Evolutionary conservation across 306 rosid species (phyloP).

Genomic region (Begonia masoniana): DNA sequence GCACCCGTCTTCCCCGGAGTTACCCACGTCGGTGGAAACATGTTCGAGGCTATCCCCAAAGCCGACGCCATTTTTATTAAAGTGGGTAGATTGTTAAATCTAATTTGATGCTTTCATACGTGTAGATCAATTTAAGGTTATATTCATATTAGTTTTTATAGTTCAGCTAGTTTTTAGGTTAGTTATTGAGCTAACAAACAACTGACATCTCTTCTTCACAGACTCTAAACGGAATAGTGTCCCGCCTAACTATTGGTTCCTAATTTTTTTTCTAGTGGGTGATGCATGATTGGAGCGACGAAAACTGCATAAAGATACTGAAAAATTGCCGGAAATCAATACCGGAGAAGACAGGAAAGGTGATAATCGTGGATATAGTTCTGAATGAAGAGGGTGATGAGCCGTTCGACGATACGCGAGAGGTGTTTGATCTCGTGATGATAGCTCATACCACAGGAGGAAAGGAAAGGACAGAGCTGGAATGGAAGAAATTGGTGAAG

Average conservation of each 20-base stretch:
- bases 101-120: background rate
- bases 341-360: constrained; percentile 11
- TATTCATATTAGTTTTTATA: no score
- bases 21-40: constrained; percentile 27
- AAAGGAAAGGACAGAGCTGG: constrained; percentile 17
- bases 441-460: constrained; percentile 12
- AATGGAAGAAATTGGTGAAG: constrained; percentile 16
- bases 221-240: no score
- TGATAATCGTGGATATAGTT: constrained; percentile 15
- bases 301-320: constrained; percentile 15
- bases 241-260: no score
- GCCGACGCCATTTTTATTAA: constrained; percentile 31
- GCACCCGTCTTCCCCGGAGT: constrained; percentile 19
- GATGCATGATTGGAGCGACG: constrained; percentile 61
- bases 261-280: constrained; percentile 29
- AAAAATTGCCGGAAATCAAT: constrained; percentile 17
- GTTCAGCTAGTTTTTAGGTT: no score
- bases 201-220: no score
- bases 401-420: constrained; percentile 2
- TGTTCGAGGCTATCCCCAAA: constrained; percentile 20
- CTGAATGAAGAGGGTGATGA: constrained; percentile 15
- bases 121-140: background rate
- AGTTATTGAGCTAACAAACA: no score
- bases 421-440: constrained; percentile 16
- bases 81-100: background rate